Evolutionary conservation across 2,329 filamentous ascomycete genomes (phyloP).

Genomic region (Sporothrix humicola): DNA sequence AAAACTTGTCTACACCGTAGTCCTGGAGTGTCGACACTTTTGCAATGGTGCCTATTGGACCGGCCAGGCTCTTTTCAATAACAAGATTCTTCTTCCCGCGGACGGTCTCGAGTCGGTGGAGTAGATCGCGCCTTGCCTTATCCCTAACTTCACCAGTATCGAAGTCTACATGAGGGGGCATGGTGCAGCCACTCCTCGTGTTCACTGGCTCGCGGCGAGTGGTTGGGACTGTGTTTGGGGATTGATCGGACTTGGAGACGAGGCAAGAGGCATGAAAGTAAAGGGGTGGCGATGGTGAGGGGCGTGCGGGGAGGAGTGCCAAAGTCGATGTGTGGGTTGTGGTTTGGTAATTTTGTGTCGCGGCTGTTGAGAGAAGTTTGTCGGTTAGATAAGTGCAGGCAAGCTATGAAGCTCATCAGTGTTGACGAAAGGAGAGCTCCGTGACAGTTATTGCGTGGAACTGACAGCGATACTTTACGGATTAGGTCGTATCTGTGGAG

Average conservation of each 20-base stretch:
- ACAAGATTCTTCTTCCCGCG: constrained; percentile 98
- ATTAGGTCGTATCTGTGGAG: too few relatives aligned
- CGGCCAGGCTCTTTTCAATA: constrained; percentile 87
- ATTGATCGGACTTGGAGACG: not conserved
- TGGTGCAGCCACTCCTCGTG: constrained; percentile 52
- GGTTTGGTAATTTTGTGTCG: too few relatives aligned
- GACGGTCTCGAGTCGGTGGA: constrained; percentile 93
- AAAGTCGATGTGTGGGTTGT: too few relatives aligned
- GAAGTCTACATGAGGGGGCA: constrained; percentile 74
- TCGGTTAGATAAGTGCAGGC: too few relatives aligned
- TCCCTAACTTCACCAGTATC: constrained; percentile 77
- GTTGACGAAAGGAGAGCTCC: too few relatives aligned
- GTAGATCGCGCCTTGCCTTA: constrained; percentile 84
- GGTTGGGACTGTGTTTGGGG: not conserved
- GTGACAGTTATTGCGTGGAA: too few relatives aligned
- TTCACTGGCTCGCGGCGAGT: not conserved
- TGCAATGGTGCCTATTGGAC: constrained; percentile 86
- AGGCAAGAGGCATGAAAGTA: not conserved
- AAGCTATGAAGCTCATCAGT: too few relatives aligned
- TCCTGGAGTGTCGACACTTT: constrained; percentile 96
- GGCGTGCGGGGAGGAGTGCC: too few relatives aligned
- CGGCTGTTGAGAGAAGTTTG: too few relatives aligned
- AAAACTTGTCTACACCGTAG: constrained; percentile 97
- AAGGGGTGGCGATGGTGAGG: too few relatives aligned
- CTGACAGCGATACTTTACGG: too few relatives aligned